Evolutionary conservation across 805 yeast species (phyloP), one percentile per base, ranked within the genome.

Genomic region (Candida easanensis): DNA sequence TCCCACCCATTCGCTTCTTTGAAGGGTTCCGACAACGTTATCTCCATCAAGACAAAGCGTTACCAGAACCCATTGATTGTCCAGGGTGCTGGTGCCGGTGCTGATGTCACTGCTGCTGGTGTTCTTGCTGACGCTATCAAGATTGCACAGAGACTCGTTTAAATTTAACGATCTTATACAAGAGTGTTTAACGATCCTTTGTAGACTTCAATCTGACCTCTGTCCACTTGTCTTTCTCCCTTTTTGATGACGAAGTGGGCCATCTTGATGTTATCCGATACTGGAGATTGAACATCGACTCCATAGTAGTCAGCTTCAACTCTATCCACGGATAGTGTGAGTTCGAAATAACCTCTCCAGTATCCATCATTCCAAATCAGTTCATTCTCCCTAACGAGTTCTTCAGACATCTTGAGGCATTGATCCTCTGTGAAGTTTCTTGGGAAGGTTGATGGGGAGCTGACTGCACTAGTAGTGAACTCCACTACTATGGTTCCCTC

Each of bases 1-100:
- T 83, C 91, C 56, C 98, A 93, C 65, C 98, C 99, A 42, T 93
- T 93, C 62, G 98, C 99, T 33, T 75, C 96, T 11, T 77, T 93
- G 63, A 85, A 87, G 71, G 99, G 99, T 39, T 87, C 97, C 49
- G 98, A 93, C 65, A 93, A 93, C 62, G 97, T 93, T 46, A 84
- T 93, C 49, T 82, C 97, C 18, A 85, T 93, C 70, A 83, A 82
- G 65, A 84, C 97, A 25, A 82, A 87, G 63, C 85, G 99, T 71
- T 93, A 93, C 68, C 78, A 84, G 32, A 88, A 88, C 68, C 99
- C 99, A 41, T 75, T 93, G 63, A 84, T 93, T 50, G 77, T 93
- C 57, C 99, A 93, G 75, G 99, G 99, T 69, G 99, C 99, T 25
- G 99, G 95, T 56, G 79, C 96, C 57, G 93, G 95, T 60, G 82